Evolutionary conservation across 1,284 basidiomycete species (phyloP), one percentile per base, ranked within the genome.

Genomic region (Cryptococcus floricola): DNA sequence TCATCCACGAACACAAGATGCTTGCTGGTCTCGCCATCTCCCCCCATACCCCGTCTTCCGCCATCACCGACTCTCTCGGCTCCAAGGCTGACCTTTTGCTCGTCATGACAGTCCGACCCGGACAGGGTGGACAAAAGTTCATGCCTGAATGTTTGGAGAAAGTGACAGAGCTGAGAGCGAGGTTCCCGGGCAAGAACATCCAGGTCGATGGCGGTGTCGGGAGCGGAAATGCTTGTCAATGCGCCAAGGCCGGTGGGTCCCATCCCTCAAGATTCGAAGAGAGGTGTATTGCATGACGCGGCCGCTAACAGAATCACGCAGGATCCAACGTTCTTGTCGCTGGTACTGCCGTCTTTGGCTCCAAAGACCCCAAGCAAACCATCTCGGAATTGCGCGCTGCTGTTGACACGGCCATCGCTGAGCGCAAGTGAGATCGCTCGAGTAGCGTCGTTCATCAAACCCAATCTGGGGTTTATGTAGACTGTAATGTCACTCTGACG

Each of bases 261-360:
- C 13, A 25, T 42, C n/a, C 28, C 12, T 31, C 28, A 4, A 3
- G 7, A 14, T 28, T 16, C 19, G 16, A 44, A 6, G 18, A 37
- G n/a, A 48, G 31, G 9, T 27, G n/a, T 13, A 6, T n/a, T 14
- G 10, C 18, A 34, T 28, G 18, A 31, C 13, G 46, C 6, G 28
- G 25, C 23, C 12, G 31, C 31, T 18, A 13, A 31, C 14, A 28
- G 25, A 47, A 13, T 10, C 8, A 47, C 50, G 13, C 67, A 92
- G 91, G 92, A 41, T 91, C 92, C 73, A 99, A 99, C 72, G 93
- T 99, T 61, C 92, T 98, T 62, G 96, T 99, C 13, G 95, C 96
- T 9, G 96, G 96, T 18, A 98, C 93, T 8, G 94, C 96, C 13
- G 88, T 98, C 65, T 98, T 98, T 71, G 85, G 84, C 48, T 86